phyloP scores from a whole-genome alignment of 192 early-diverging fungal genomes.

The Umbelopsis sp. region DNA sequence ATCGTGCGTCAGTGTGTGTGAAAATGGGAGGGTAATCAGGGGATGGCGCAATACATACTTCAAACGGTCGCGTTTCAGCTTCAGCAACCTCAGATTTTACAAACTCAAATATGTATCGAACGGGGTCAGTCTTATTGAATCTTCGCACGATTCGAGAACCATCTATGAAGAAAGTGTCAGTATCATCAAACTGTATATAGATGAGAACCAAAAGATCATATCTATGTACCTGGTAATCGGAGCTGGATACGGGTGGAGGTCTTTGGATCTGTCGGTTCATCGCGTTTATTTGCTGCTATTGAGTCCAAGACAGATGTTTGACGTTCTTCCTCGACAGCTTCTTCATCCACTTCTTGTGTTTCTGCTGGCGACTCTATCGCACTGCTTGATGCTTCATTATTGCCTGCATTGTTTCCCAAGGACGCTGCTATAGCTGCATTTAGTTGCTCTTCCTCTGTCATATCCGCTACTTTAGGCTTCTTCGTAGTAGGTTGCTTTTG shows the following conservation, averaged over 20 bases:
- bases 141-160: conserved; percentile 77
- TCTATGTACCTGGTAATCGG: conserved; percentile 57
- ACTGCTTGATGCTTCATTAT: conserved; percentile 8
- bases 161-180: conserved; percentile 42
- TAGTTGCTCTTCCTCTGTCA: conserved; percentile 92
- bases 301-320: conserved; percentile 42
- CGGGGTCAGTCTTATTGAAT: conserved; percentile 74
- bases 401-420: conserved; percentile 41
- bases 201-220: background rate
- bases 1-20: background rate
- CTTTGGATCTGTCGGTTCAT: conserved; percentile 52
- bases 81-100: conserved; percentile 75
- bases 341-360: conserved; percentile 29
- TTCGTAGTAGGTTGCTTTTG: conserved; percentile 27
- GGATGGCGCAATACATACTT: conserved; percentile 50
- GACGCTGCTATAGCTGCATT: conserved; percentile 83
- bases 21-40: background rate
- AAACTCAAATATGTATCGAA: conserved; percentile 80
- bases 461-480: conserved; percentile 48
- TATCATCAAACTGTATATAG: background rate
- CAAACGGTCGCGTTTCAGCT: conserved; percentile 64
- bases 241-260: conserved; percentile 82
- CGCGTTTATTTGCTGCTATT: conserved; percentile 46
- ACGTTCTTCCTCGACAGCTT: conserved; percentile 28
- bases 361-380: conserved; percentile 3